These are phyloP conservation scores for Pseudocercospora musae DNA, from an alignment of 2,329 filamentous ascomycete species.

Conservation along the genomic window DNA sequence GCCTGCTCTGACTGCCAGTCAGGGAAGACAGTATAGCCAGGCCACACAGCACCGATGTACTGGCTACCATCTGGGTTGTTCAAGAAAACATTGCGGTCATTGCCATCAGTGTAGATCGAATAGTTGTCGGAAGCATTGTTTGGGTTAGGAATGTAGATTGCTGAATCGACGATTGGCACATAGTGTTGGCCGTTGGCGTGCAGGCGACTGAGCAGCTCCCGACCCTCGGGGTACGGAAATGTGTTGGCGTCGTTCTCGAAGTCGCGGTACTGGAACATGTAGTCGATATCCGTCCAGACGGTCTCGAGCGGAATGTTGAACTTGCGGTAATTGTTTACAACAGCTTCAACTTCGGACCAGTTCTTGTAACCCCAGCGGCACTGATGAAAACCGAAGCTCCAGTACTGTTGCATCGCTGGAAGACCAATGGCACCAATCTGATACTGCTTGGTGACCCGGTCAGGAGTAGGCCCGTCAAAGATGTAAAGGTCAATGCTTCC, in stretches of 20 bases:
- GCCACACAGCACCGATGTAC: conserved; percentile 53
- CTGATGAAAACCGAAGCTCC: conserved; percentile 77
- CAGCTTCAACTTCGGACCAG: conserved; percentile 63
- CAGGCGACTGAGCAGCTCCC: conserved; percentile 52
- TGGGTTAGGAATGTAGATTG: conserved; percentile 70
- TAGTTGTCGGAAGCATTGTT: conserved; percentile 65
- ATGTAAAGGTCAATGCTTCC: conserved; percentile 78
- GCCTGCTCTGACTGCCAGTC: conserved; percentile 60
- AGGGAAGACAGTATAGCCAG: conserved; percentile 56
- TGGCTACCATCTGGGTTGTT: conserved; percentile 36
- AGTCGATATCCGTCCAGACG: conserved; percentile 49
- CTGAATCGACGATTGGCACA: conserved; percentile 59
- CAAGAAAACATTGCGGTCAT: conserved; percentile 35
- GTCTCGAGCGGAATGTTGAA: conserved; percentile 58
- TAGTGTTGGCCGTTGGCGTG: conserved; percentile 57
- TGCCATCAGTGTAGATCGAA: conserved; percentile 36
- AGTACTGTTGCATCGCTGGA: conserved; percentile 78
- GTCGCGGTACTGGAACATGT: conserved; percentile 60
- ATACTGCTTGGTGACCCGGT: conserved; percentile 68
- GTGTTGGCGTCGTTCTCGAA: conserved; percentile 56
- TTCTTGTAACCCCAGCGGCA: conserved; percentile 80
- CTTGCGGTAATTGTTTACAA: conserved; percentile 52
- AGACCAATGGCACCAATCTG: conserved; percentile 64
- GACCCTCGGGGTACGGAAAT: conserved; percentile 50
- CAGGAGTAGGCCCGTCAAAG: conserved; percentile 67